A percentile compares a stretch with the other conserved stretches of the same genome.
These are phyloP conservation scores for Nothophytophthora sp. DNA, from an alignment of 352 stramenopile species.

Conservation along the genomic window DNA sequence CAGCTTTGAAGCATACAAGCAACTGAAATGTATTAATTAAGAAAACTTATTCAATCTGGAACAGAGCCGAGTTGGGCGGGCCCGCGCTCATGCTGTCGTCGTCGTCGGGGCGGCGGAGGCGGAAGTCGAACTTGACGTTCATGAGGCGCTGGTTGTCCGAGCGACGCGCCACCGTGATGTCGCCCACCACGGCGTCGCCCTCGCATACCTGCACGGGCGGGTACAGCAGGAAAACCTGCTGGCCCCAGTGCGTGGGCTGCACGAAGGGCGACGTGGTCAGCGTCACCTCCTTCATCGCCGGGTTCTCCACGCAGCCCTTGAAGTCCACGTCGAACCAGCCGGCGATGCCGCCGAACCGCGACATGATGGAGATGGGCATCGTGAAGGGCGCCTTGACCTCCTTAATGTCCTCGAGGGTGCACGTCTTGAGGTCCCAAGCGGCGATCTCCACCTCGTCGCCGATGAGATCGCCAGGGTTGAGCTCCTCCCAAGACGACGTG, in stretches of 20 bases:
- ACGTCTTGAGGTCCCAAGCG: slow-evolving; percentile 83
- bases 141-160: slow-evolving; percentile 88
- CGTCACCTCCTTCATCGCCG: slow-evolving; percentile 75
- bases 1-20: slow-evolving; percentile 30
- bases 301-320: slow-evolving; percentile 83
- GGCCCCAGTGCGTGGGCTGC: slow-evolving; percentile 88
- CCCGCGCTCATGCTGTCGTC: slow-evolving; percentile 39
- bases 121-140: slow-evolving; percentile 89
- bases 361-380: slow-evolving; percentile 88
- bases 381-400: slow-evolving; percentile 65
- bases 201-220: slow-evolving; percentile 84
- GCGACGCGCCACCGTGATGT: slow-evolving; percentile 75
- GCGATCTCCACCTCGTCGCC: slow-evolving; percentile 84
- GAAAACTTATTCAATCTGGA: slow-evolving; percentile 84
- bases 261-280: slow-evolving; percentile 92
- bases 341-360: slow-evolving; percentile 93
- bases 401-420: slow-evolving; percentile 85
- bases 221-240: slow-evolving; percentile 87
- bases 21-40: slow-evolving; percentile 33
- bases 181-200: slow-evolving; percentile 70
- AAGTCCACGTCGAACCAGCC: slow-evolving; percentile 99
- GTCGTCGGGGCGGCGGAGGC: slow-evolving; percentile 68
- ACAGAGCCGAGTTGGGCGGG: slow-evolving; percentile 59
- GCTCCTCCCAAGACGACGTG: slow-evolving; percentile 84
- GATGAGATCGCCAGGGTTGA: slow-evolving; percentile 76